phyloP scores from a whole-genome alignment of 1,284 basidiomycete genomes.

The Fomitopsis schrenkii region DNA sequence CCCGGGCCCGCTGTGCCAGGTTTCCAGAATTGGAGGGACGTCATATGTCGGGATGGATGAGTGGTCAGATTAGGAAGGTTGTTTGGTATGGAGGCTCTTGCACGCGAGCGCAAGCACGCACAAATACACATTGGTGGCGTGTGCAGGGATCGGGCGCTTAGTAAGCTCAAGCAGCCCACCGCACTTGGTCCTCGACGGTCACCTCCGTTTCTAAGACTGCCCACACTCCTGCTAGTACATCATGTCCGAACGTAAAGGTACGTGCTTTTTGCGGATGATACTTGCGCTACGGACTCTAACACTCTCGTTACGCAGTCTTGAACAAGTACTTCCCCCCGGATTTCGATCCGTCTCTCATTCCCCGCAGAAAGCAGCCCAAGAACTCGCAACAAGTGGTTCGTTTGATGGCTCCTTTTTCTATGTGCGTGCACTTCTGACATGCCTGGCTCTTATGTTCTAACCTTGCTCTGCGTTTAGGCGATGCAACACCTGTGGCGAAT shows the following conservation, averaged over 20 bases:
- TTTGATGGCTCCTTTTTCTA: slow-evolving; percentile 98
- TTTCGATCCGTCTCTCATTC: slow-evolving; percentile 97
- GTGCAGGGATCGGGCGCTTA: background rate
- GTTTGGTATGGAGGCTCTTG: slow-evolving; percentile 11
- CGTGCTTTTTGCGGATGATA: slow-evolving; percentile 7
- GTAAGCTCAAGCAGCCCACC: background rate
- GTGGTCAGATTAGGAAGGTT: background rate
- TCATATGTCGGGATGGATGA: slow-evolving; percentile 19
- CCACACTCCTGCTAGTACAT: slow-evolving; percentile 17
- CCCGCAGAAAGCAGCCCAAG: slow-evolving; percentile 82
- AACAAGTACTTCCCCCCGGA: slow-evolving; percentile 94
- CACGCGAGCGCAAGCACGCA: slow-evolving; percentile 9
- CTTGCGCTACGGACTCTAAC: background rate
- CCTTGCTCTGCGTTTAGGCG: slow-evolving; percentile 45
- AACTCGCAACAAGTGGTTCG: slow-evolving; percentile 96
- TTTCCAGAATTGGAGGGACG: slow-evolving; percentile 70
- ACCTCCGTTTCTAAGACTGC: background rate
- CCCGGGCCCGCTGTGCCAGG: slow-evolving; percentile 84
- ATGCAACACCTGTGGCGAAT: slow-evolving; percentile 95
- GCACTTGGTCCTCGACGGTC: background rate
- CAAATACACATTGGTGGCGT: slow-evolving; percentile 5
- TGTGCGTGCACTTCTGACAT: slow-evolving; percentile 47
- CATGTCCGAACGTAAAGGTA: slow-evolving; percentile 90
- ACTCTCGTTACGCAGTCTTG: slow-evolving; percentile 49
- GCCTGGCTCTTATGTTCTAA: slow-evolving; percentile 4